A percentile compares a stretch with the other conserved stretches of the same genome.
phyloP scores from a whole-genome alignment of 139 green algal species.

The Nannochloris sp. region DNA sequence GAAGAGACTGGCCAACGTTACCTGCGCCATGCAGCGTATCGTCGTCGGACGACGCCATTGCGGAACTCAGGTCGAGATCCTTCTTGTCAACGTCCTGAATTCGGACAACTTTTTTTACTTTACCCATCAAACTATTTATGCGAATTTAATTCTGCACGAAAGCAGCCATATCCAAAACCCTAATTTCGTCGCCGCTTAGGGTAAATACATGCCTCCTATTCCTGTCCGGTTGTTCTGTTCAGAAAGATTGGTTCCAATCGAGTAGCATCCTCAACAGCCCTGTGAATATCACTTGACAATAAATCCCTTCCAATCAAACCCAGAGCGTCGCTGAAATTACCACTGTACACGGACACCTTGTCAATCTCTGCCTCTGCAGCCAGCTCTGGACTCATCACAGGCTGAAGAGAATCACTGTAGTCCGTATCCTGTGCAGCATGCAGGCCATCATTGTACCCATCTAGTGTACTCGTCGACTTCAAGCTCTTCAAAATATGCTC shows the following conservation, averaged over 20 bases:
- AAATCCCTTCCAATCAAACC: constrained; percentile 33
- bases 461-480: constrained; percentile 31
- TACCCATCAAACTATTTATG: neutral
- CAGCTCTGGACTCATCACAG: constrained; percentile 9
- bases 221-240: constrained; percentile 28
- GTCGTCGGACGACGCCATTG: neutral
- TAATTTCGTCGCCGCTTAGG: too few relatives aligned
- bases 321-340: constrained; percentile 27
- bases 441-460: constrained; percentile 64
- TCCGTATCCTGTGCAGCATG: neutral
- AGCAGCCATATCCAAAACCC: too few relatives aligned
- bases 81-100: neutral
- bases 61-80: neutral
- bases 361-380: constrained; percentile 15
- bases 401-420: neutral
- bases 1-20: constrained; percentile 16
- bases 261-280: constrained; percentile 36
- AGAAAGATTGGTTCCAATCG: constrained; percentile 41
- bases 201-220: too few relatives aligned
- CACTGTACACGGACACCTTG: constrained; percentile 11
- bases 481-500: constrained; percentile 43
- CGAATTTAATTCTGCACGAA: neutral
- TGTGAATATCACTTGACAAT: constrained; percentile 29
- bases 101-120: neutral
- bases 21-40: constrained; percentile 7